Conservation (phyloP, 495 filamentous ascomycete species). For the Aspergillus cavernicola region DNA sequence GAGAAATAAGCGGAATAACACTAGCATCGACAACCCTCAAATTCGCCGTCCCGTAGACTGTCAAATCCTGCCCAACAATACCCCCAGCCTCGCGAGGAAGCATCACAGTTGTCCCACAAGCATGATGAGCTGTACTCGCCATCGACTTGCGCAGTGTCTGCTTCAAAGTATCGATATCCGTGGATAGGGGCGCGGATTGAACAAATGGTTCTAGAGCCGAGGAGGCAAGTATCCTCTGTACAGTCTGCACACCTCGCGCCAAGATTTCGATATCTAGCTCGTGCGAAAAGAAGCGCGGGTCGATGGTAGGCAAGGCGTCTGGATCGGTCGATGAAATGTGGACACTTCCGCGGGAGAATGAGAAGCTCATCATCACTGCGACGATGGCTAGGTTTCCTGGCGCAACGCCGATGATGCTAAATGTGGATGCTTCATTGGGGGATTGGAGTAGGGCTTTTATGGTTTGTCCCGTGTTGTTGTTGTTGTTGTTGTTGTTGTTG, state of each 20-base stretch:
- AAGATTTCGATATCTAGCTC: constrained; percentile 38
- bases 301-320: constrained; percentile 16
- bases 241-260: constrained; percentile 41
- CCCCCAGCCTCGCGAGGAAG: constrained; percentile 50
- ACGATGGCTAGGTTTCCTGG: constrained; percentile 13
- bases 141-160: background rate
- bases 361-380: constrained; percentile 37
- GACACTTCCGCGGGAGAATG: constrained; percentile 21
- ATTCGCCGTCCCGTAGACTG: constrained; percentile 35
- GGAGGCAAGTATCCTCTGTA: constrained; percentile 1
- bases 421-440: background rate
- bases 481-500: too few species aligned
- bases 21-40: constrained; percentile 53
- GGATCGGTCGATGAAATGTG: constrained; percentile 20
- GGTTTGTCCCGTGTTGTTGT: too few species aligned
- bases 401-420: background rate
- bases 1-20: constrained; percentile 45
- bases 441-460: background rate
- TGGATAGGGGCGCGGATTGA: background rate
- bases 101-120: constrained; percentile 45
- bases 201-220: background rate
- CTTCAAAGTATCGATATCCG: background rate
- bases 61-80: constrained; percentile 31
- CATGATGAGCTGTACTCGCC: background rate
- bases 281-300: constrained; percentile 26